Base-by-base conservation (phyloP, 78 protist genomes). In the Capsaspora owczarzaki region DNA sequence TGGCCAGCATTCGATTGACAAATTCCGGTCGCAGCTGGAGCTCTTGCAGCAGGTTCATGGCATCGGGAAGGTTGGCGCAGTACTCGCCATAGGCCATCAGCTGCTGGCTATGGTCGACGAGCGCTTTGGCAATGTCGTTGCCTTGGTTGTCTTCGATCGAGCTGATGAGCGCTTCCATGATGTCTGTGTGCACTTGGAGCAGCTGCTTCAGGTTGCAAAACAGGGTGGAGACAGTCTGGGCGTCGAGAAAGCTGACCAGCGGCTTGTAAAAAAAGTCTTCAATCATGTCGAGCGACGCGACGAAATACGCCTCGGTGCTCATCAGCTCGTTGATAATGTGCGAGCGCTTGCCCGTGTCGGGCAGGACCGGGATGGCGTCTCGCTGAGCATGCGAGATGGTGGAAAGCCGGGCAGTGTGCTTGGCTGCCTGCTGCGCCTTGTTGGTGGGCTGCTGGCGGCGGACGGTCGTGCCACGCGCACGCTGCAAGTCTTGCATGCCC, bases 231-330 rank as follows among this genome's bases (percentile, higher is more conserved):
- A 35, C 5, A 38, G 12, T 23, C 1, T 68, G 31, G n/a, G 74
- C 49, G 40, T 23, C 14, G 35, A 56, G 33, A 56, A 56, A 56
- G 29, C 33, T 2, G 33, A 56, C 33, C n/a, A n/a, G 16, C 16
- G 56, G 56, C n/a, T 49, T 16, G 8, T 63, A 25, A 41, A 71
- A 71, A 1, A 16, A 12, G 41, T 71, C 44, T 6, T 1, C 20
- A 6, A 71, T 27, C 10, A 44, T 22, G 20, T 41, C n/a, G 2
- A 71, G 77, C 41, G 6, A 53, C n/a, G n/a, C 61, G 19, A 6
- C 6, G 77, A 44, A 71, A 60, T 44, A 44, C 16, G 40, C 35
- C 77, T 71, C 77, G 27, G 77, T 71, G 27, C 44, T 40, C 61
- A 29, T 8, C 51, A 71, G 60, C 37, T 71, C 77, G 33, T 2